phyloP scores from a whole-genome alignment of 768 basidiomycete species.

The Tylopilus balloui region DNA sequence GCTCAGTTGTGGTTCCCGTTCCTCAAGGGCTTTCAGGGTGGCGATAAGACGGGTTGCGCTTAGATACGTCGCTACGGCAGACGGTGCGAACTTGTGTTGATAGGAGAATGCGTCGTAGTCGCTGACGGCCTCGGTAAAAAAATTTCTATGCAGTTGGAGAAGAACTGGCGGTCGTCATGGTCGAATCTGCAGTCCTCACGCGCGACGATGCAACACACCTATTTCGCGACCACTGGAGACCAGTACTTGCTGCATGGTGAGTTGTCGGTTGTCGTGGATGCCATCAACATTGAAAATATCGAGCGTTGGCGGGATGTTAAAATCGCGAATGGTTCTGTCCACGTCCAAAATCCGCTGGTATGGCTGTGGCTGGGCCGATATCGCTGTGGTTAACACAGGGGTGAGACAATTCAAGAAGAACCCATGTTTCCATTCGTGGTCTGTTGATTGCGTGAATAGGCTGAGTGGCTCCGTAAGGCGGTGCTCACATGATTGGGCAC shows the following conservation, averaged over 20 bases:
- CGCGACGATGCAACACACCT: conserved; percentile 37
- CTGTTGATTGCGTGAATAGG: conserved; percentile 32
- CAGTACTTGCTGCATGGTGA: conserved; percentile 62
- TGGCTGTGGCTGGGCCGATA: conserved; percentile 46
- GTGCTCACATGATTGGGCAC: conserved; percentile 29
- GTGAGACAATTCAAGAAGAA: conserved; percentile 62
- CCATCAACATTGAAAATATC: conserved; percentile 38
- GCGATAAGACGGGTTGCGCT: conserved; percentile 55
- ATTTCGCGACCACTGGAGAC: conserved; percentile 60
- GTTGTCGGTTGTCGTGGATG: conserved; percentile 42
- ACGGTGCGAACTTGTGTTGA: conserved; percentile 60
- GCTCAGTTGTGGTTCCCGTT: conserved; percentile 56
- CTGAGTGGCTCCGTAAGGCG: conserved; percentile 3
- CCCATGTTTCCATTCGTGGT: conserved; percentile 67
- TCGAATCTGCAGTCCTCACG: not conserved
- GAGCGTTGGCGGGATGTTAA: conserved; percentile 47
- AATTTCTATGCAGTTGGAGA: conserved; percentile 62
- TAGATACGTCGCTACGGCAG: conserved; percentile 65
- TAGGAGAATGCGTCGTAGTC: conserved; percentile 50
- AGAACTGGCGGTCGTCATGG: conserved; percentile 46
- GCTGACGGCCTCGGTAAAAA: conserved; percentile 63
- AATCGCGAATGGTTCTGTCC: conserved; percentile 54
- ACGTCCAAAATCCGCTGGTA: conserved; percentile 51
- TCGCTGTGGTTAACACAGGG: conserved; percentile 57
- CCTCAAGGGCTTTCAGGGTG: conserved; percentile 51